Evolutionary conservation across 805 yeast species (phyloP), one percentile per base, ranked within the genome.

Genomic region (Lachancea meyersii): DNA sequence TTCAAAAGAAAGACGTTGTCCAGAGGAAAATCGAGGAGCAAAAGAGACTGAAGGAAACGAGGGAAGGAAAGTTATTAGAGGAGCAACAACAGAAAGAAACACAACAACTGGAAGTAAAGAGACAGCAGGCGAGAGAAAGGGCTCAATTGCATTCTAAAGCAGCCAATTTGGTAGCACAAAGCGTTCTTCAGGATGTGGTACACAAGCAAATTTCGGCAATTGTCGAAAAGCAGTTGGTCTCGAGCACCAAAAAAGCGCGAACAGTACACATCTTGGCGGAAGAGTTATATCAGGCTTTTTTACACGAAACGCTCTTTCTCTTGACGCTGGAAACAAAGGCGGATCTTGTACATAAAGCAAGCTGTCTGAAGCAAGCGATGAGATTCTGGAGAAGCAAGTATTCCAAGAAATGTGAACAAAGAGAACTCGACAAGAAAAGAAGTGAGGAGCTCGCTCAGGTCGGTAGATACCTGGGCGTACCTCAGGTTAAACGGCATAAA

Each of bases 251-350:
- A 45, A 47, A 60, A 19, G 43, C 27, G 14, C 23, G 45, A 7
- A 40, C 69, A 1, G 57, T 78, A 2, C 56, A 68, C 0, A 45
- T 60, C 0, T 61, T 81, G n/a, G 55, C 80, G 1, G 52, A 59
- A 1, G 84, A 79, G 31, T 56, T 85, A 1, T 82, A 67, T 48
- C 54, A 60, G 14, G 85, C 89, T 0, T 80, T 84, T 51, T 53
- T 85, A 32, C 70, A 74, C 34, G 89, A 83, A 49, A 67, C 73
- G 30, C 55, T 76, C 0, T 77, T 70, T 51, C 58, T 72, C 30
- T 57, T 64, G 3, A 60, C 67, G 0, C 52, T 72, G 32, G 72
- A 72, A 22, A 55, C 66, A 2, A 60, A 63, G 35, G 83, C 93
- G 0, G 71, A 66, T n/a, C 24, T 47, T 1, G 56, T 68, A 33